phyloP scores from a whole-genome alignment of 495 filamentous ascomycete genomes.

The Penicillium fimorum region DNA sequence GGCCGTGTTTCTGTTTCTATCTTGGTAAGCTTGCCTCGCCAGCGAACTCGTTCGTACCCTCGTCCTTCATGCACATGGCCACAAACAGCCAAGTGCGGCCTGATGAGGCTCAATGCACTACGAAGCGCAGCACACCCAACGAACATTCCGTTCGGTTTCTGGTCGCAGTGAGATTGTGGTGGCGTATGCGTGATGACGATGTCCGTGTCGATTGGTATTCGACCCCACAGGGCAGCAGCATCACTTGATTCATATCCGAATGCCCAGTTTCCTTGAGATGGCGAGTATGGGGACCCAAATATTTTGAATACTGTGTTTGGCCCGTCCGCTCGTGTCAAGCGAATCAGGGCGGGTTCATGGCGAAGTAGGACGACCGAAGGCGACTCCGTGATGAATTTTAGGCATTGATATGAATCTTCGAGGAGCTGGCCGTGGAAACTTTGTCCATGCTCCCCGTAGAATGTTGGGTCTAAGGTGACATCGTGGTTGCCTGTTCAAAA shows the following conservation, averaged over 20 bases:
- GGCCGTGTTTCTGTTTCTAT: background rate
- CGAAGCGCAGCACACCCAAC: conserved; percentile 45
- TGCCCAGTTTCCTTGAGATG: conserved; percentile 63
- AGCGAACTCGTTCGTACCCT: conserved; percentile 45
- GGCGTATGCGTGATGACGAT: conserved; percentile 52
- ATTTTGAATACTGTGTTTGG: conserved; percentile 68
- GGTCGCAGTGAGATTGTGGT: conserved; percentile 46
- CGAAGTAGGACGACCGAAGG: conserved; percentile 62
- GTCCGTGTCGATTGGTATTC: conserved; percentile 46
- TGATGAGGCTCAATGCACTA: conserved; percentile 35
- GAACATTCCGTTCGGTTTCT: conserved; percentile 24
- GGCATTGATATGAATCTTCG: conserved; percentile 56
- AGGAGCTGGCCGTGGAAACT: conserved; percentile 60
- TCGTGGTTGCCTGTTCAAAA: conserved; percentile 70
- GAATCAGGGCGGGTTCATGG: conserved; percentile 59
- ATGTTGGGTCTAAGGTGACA: conserved; percentile 63
- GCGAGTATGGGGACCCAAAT: conserved; percentile 74
- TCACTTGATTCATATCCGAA: conserved; percentile 60
- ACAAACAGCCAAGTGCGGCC: conserved; percentile 46
- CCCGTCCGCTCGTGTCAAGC: conserved; percentile 54
- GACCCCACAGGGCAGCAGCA: conserved; percentile 49
- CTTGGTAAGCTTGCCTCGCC: conserved; percentile 20
- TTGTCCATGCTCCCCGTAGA: conserved; percentile 57
- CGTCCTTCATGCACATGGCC: conserved; percentile 53
- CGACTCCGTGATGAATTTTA: conserved; percentile 49